A percentile compares a stretch with the other conserved stretches of the same genome.
Evolutionary conservation across 164 flowering plant species (phyloP).

Genomic region (Nymphaea thermarum): DNA sequence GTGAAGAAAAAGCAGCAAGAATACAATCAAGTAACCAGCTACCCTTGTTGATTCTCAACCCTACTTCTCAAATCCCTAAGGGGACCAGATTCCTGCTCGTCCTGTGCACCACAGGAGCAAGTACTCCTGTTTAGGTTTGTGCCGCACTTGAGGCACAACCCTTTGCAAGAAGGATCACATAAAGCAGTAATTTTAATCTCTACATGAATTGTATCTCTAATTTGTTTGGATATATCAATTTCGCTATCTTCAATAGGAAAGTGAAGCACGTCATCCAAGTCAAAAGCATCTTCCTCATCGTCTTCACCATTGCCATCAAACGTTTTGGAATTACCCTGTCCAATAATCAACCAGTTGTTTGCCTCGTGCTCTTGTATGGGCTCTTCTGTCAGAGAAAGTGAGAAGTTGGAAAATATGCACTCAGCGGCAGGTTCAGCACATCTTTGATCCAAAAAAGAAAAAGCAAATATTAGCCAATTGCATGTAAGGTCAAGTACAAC

Average conservation of each 20-base stretch:
- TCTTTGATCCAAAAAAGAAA: constrained; percentile 23
- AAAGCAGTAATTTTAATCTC: constrained; percentile 59
- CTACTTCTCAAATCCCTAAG: constrained; percentile 41
- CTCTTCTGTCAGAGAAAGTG: constrained; percentile 65
- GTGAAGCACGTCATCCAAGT: constrained; percentile 64
- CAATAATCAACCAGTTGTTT: not conserved
- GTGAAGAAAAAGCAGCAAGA: not conserved
- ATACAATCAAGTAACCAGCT: not conserved
- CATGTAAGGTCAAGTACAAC: not conserved
- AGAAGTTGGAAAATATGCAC: constrained; percentile 57
- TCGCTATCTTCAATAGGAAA: constrained; percentile 65
- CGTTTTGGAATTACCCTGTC: constrained; percentile 26
- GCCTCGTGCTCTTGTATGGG: constrained; percentile 55
- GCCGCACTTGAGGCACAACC: constrained; percentile 73
- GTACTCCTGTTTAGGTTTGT: constrained; percentile 43
- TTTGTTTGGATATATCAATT: constrained; percentile 75
- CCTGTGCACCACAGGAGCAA: constrained; percentile 39
- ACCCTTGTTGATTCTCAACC: constrained; percentile 9
- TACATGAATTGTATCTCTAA: constrained; percentile 73
- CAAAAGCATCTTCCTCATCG: constrained; percentile 40
- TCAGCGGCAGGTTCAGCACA: constrained; percentile 78
- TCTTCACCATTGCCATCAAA: constrained; percentile 18
- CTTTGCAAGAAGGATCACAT: constrained; percentile 68
- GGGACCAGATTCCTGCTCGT: constrained; percentile 36
- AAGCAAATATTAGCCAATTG: not conserved